Percentiles rank a stretch among this genome's conserved stretches.
Evolutionary conservation across 148 eudicot genomes (phyloP).

Genomic region (Fagopyrum esculentum): DNA sequence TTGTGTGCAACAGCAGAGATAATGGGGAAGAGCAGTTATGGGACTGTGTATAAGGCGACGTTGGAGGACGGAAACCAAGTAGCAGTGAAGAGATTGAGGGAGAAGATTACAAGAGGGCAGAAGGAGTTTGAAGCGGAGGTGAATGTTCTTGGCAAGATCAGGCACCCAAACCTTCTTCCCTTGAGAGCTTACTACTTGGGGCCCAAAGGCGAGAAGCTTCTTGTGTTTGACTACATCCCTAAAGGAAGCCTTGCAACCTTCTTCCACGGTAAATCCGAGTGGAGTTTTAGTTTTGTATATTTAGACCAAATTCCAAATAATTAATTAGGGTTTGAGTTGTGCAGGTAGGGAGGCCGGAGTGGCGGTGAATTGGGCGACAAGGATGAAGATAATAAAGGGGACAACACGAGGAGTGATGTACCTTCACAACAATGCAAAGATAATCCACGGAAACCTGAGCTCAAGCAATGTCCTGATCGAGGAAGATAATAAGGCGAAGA

Average conservation of each 20-base stretch:
- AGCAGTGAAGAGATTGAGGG: too few species aligned
- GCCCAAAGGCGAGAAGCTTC: slow-evolving; percentile 40
- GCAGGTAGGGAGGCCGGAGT: slow-evolving; percentile 54
- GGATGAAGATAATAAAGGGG: slow-evolving; percentile 67
- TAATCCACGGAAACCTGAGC: slow-evolving; percentile 77
- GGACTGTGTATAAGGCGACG: too few species aligned
- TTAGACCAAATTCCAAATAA: too few species aligned
- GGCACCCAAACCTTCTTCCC: too few species aligned
- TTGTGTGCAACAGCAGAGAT: too few species aligned
- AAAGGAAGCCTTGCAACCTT: slow-evolving; percentile 67
- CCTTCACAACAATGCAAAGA: slow-evolving; percentile 57
- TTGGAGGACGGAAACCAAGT: too few species aligned
- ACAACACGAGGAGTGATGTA: slow-evolving; percentile 50
- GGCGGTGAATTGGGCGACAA: slow-evolving; percentile 53
- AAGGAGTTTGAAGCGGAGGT: too few species aligned
- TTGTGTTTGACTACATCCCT: slow-evolving; percentile 78
- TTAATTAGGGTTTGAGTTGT: neutral
- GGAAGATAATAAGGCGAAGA: slow-evolving; percentile 37
- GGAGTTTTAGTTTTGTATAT: too few species aligned
- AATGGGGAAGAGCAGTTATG: too few species aligned
- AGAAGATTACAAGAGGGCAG: too few species aligned
- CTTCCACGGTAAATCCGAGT: slow-evolving; percentile 49
- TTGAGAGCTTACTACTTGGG: too few species aligned
- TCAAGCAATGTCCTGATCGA: slow-evolving; percentile 78
- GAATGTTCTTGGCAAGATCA: too few species aligned